Percentiles rank a stretch among this genome's conserved stretches.
Evolutionary conservation across 2,329 filamentous ascomycete genomes (phyloP).

Genomic region (Podosphaera fusca): DNA sequence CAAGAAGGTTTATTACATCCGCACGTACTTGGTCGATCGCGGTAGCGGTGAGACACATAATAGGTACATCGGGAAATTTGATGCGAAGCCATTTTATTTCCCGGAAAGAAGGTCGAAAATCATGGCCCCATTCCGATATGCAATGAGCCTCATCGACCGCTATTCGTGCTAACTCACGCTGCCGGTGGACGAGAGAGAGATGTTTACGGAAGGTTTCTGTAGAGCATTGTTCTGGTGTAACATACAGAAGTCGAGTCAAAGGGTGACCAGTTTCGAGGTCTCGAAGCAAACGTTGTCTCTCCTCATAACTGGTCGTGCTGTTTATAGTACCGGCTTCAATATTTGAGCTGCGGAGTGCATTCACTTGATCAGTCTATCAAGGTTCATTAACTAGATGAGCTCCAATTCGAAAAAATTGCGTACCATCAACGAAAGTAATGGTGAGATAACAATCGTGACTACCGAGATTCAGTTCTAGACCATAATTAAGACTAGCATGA

Average conservation of each 20-base stretch:
- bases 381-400: constrained; percentile 1
- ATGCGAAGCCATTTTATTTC: constrained; percentile 66
- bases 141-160: constrained; percentile 92
- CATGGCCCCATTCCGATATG: constrained; percentile 94
- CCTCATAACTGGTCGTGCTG: constrained; percentile 45
- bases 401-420: neutral
- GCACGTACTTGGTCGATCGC: constrained; percentile 58
- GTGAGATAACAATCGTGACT: constrained; percentile 83
- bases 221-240: constrained; percentile 76
- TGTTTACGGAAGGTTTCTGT: constrained; percentile 54
- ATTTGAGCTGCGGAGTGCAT: constrained; percentile 47
- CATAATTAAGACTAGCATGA: neutral
- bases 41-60: constrained; percentile 83
- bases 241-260: constrained; percentile 61
- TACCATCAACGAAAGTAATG: constrained; percentile 74
- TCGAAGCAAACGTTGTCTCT: constrained; percentile 45
- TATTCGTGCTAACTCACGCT: constrained; percentile 67
- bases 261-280: constrained; percentile 82
- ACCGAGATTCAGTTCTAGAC: constrained; percentile 6
- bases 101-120: constrained; percentile 86
- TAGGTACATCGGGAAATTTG: constrained; percentile 61
- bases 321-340: constrained; percentile 74
- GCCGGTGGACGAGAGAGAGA: constrained; percentile 49
- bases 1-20: constrained; percentile 61
- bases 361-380: constrained; percentile 68